phyloP scores from a whole-genome alignment of 2,329 filamentous ascomycete genomes.

The Paracoccidioides lutzii region DNA sequence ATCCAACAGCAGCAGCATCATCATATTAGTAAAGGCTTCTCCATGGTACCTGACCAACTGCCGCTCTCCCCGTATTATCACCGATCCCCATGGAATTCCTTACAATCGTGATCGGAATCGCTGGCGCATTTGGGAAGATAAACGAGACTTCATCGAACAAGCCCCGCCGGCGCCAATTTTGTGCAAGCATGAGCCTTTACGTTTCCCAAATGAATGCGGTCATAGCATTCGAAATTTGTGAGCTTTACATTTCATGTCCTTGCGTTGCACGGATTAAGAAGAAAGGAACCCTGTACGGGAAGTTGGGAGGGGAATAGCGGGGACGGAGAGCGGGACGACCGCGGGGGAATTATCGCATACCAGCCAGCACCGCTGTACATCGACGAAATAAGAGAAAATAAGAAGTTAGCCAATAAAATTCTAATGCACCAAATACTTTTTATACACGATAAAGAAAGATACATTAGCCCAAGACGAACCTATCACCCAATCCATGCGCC shows the following conservation, averaged over 20 bases:
- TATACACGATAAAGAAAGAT: not conserved
- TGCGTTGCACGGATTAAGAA: no score
- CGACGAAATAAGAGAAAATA: not conserved
- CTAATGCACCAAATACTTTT: not conserved
- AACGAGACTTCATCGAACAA: constrained; percentile 86
- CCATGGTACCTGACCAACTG: not conserved
- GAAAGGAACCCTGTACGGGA: not conserved
- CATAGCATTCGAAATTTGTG: not conserved
- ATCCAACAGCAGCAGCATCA: constrained; percentile 5
- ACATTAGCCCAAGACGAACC: constrained; percentile 36
- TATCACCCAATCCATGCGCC: constrained; percentile 82
- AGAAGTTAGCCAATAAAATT: not conserved
- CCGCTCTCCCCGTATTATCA: not conserved
- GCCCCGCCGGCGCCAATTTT: constrained; percentile 70
- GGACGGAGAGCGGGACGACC: not conserved
- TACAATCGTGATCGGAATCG: constrained; percentile 73
- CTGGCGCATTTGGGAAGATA: constrained; percentile 81
- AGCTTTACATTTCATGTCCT: not conserved
- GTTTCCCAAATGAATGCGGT: not conserved
- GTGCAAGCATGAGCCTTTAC: constrained; percentile 58
- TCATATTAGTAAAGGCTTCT: not conserved
- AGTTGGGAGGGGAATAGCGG: not conserved
- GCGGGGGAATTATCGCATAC: constrained; percentile 17
- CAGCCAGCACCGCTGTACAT: constrained; percentile 35
- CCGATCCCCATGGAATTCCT: constrained; percentile 17